Evolutionary conservation across 2,329 filamentous ascomycete genomes (phyloP).

Genomic region (Neopestalotiopsis rosae): DNA sequence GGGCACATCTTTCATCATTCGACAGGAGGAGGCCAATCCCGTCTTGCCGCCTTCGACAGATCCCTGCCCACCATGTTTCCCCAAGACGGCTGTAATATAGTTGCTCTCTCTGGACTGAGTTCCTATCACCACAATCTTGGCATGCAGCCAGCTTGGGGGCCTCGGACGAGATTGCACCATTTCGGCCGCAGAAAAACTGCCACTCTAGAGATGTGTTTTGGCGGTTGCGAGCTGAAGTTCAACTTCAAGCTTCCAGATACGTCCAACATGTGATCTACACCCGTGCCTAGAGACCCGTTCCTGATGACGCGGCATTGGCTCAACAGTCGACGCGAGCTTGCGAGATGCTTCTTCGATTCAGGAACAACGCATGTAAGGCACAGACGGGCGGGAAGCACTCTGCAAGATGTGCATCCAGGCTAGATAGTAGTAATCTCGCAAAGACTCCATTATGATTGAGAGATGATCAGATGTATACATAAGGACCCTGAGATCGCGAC

Average conservation of each 20-base stretch:
- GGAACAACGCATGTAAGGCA: neutral
- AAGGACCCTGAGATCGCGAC: neutral
- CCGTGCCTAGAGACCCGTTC: neutral
- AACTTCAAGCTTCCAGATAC: slow-evolving; percentile 18
- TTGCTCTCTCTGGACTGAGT: neutral
- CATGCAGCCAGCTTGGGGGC: neutral
- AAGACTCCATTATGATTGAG: no score
- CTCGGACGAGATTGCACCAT: neutral
- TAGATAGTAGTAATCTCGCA: no score
- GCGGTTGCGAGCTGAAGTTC: neutral
- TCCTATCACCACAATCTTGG: neutral
- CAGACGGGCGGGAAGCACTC: neutral
- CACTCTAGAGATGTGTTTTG: neutral
- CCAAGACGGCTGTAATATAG: neutral
- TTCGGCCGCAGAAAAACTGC: neutral
- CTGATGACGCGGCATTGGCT: slow-evolving; percentile 14
- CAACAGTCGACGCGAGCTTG: neutral
- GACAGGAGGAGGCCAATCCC: neutral
- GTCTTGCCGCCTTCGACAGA: neutral
- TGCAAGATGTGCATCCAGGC: neutral
- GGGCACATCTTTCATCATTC: neutral
- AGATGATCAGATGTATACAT: slow-evolving; percentile 11
- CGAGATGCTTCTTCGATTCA: neutral
- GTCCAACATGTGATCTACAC: slow-evolving; percentile 14
- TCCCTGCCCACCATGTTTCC: neutral